phyloP scores from a whole-genome alignment of 1,139 yeast genomes.

The Geotrichum macrosporum region DNA sequence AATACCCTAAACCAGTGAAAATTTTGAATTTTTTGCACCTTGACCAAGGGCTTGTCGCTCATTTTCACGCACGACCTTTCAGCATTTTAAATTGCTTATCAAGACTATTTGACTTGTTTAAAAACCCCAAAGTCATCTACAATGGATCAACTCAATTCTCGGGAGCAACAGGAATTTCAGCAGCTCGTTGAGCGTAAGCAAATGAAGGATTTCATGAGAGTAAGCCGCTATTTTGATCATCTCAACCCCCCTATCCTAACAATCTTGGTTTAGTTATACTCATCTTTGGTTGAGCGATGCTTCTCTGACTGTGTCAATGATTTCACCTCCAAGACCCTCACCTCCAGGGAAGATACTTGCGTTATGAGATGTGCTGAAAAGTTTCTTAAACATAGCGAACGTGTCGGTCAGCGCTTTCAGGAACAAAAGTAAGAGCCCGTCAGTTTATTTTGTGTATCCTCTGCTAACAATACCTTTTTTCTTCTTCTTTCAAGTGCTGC shows the following conservation, averaged over 20 bases:
- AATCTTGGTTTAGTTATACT: slow-evolving; percentile 51
- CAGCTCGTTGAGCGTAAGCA: slow-evolving; percentile 94
- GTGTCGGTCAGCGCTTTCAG: slow-evolving; percentile 98
- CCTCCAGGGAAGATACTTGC: slow-evolving; percentile 80
- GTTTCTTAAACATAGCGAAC: slow-evolving; percentile 95
- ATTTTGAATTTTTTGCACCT: too few relatives aligned
- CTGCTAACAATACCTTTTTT: slow-evolving; percentile 6
- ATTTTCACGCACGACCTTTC: too few relatives aligned
- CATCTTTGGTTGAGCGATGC: slow-evolving; percentile 93
- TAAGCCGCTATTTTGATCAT: too few relatives aligned
- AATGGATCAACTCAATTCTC: slow-evolving; percentile 55
- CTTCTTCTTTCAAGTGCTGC: slow-evolving; percentile 9
- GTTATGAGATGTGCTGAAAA: slow-evolving; percentile 91
- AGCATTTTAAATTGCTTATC: too few relatives aligned
- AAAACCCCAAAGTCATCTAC: background rate
- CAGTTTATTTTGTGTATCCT: too few relatives aligned
- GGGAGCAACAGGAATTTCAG: slow-evolving; percentile 95
- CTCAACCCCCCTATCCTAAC: slow-evolving; percentile 1
- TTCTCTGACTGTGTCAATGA: slow-evolving; percentile 97
- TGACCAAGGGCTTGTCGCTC: too few relatives aligned
- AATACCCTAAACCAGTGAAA: too few relatives aligned
- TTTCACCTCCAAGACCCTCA: slow-evolving; percentile 85
- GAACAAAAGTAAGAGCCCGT: slow-evolving; percentile 59
- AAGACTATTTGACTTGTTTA: background rate
- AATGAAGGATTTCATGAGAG: slow-evolving; percentile 97